phyloP scores from a whole-genome alignment of 176 grass and related monocot species.

The Triticum turgidum region DNA sequence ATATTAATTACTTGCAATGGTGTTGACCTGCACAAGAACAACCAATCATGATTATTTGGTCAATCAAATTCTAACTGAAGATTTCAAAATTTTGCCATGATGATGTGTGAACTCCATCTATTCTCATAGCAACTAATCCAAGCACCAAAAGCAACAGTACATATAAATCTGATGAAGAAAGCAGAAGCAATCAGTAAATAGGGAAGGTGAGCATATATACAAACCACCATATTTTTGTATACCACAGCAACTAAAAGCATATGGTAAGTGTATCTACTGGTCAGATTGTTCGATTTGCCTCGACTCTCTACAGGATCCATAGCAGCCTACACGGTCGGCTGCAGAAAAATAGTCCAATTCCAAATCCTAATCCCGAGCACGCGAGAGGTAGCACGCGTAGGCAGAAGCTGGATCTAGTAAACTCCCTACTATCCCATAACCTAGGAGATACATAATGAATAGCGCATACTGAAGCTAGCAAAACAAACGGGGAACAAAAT shows the following conservation, averaged over 20 bases:
- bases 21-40: slow-evolving; percentile 48
- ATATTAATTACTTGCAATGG: slow-evolving; percentile 85
- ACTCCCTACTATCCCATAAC: neutral
- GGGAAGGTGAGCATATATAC: no score
- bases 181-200: no score
- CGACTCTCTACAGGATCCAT: neutral
- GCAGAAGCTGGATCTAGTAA: neutral
- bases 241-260: neutral
- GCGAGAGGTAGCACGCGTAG: neutral
- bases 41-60: neutral
- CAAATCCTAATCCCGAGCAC: neutral
- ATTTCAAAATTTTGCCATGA: no score
- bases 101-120: no score
- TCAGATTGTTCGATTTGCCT: neutral
- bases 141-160: no score
- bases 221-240: no score
- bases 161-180: no score
- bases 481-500: neutral
- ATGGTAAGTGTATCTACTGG: neutral
- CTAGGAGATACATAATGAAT: neutral
- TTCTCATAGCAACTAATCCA: no score
- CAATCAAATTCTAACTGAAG: neutral
- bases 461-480: neutral
- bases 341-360: neutral
- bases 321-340: neutral